Base-by-base conservation (phyloP, 495 filamentous ascomycete genomes). In the Schizothecium vesticola region DNA sequence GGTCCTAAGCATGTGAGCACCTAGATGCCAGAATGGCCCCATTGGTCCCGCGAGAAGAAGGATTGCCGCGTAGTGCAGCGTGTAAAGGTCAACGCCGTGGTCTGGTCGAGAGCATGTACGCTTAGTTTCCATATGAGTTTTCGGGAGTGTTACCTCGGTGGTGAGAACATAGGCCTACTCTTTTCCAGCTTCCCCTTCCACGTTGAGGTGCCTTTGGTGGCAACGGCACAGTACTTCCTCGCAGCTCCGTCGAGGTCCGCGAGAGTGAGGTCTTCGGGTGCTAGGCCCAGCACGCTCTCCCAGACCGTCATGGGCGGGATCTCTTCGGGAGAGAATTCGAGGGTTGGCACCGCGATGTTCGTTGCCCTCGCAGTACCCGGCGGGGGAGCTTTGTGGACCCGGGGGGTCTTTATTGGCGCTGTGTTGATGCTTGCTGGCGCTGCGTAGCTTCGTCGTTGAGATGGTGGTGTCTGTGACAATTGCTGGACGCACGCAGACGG, bases 231-330 rank as follows among this genome's bases (percentile, higher is more conserved):
- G 69, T 79, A 82, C 9, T 28, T 59, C 22, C 3, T 55, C n/a
- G 72, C 70, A 3, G 76, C 64, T 2, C 69, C 63, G 28, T 64
- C 26, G 63, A 72, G 75, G 16, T 69, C 69, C 3, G 72, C 61
- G 1, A 75, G 59, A 11, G 69, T 71, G 7, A 80, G 65, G 51
- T 73, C 70, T 3, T 63, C 59, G 57, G 73, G 67, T 0, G 10
- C 68, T 43, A 9, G 62, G 63, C 1, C 25, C 29, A 16, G 11
- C 12, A 61, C 23, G 1, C 28, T 11, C 2, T 59, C 55, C 77
- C 76, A 81, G 60, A 76, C 73, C 21, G 61, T 28, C 3, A 71
- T 36, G 1, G 61, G 65, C 8, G 80, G 79, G 9, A 78, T 29
- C 19, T 80, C 74, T 31, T 61, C 59, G n/a, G 55, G 12, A 1